These are phyloP conservation scores for Penicillium sp. DNA, from an alignment of 2,329 filamentous ascomycete genomes.

Conservation along the genomic window DNA sequence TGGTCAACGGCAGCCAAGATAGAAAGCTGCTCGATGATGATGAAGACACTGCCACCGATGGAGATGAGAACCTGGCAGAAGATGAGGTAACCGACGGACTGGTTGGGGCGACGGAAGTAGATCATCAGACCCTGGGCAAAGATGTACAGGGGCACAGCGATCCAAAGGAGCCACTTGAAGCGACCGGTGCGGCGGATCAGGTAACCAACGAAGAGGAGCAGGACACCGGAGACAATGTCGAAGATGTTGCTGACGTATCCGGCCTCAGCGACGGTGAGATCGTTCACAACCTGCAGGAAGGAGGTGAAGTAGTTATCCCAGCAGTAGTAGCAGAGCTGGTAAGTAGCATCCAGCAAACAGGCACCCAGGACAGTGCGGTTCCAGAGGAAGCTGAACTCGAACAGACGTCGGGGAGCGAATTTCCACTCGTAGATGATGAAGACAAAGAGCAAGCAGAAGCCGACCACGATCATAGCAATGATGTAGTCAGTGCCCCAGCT, in stretches of 20 bases:
- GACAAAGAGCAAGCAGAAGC: constrained; percentile 53
- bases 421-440: constrained; percentile 58
- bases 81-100: constrained; percentile 54
- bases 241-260: constrained; percentile 51
- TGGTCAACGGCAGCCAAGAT: constrained; percentile 58
- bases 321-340: constrained; percentile 34
- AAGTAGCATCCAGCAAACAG: constrained; percentile 30
- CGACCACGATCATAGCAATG: constrained; percentile 55
- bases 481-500: constrained; percentile 49
- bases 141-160: constrained; percentile 56
- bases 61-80: constrained; percentile 63
- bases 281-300: constrained; percentile 31
- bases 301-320: constrained; percentile 32
- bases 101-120: constrained; percentile 52
- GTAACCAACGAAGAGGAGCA: constrained; percentile 56
- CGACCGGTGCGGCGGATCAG: constrained; percentile 53
- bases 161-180: constrained; percentile 56
- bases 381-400: constrained; percentile 46
- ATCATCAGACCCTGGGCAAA: constrained; percentile 60
- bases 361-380: constrained; percentile 33
- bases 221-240: constrained; percentile 56
- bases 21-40: constrained; percentile 57
- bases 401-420: constrained; percentile 47
- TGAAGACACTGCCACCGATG: constrained; percentile 54
- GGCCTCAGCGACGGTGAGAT: constrained; percentile 31